Evolutionary conservation across 345 rosid genomes (phyloP).

Genomic region (Moringa oleifera): DNA sequence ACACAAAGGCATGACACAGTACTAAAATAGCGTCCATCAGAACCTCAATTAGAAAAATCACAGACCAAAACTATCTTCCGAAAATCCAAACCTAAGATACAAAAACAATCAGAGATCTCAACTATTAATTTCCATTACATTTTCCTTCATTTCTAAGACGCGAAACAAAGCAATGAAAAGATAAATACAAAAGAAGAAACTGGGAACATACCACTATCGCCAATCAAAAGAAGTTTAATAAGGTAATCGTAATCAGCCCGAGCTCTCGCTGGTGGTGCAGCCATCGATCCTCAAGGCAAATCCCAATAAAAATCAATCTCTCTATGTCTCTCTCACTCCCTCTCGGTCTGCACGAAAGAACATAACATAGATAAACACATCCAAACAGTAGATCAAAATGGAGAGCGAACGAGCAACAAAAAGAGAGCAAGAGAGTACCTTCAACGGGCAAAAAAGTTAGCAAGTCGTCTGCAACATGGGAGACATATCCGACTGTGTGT

Average conservation of each 20-base stretch:
- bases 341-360: no score
- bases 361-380: neutral
- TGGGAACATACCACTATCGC: constrained; percentile 52
- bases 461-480: constrained; percentile 9
- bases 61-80: neutral
- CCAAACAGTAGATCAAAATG: constrained; percentile 2
- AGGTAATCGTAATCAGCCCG: constrained; percentile 78
- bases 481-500: neutral
- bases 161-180: neutral
- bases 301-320: constrained; percentile 6
- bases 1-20: no score
- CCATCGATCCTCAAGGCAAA: constrained; percentile 35
- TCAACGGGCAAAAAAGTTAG: constrained; percentile 6
- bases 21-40: neutral
- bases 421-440: constrained; percentile 6
- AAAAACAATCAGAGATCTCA: neutral
- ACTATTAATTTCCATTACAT: neutral
- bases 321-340: no score
- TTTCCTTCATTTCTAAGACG: neutral
- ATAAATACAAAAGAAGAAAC: neutral
- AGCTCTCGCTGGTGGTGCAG: constrained; percentile 74
- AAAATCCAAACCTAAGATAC: constrained; percentile 1
- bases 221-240: constrained; percentile 73
- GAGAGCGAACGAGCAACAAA: neutral
- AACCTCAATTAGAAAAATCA: constrained; percentile 10